Evolutionary conservation across 2,329 filamentous ascomycete species (phyloP).

Genomic region (Fusarium sp.): DNA sequence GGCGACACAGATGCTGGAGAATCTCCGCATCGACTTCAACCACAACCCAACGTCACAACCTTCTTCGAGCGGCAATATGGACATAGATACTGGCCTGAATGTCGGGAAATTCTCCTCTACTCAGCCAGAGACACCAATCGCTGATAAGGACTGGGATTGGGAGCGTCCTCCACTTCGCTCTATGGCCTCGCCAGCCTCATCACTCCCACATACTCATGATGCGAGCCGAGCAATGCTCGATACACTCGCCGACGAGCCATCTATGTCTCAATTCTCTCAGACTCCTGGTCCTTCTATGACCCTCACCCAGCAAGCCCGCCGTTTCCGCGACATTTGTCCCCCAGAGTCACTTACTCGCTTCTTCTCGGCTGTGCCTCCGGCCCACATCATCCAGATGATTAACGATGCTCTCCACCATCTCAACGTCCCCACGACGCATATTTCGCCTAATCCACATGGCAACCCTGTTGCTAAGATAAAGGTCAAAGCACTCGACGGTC

Average conservation of each 20-base stretch:
- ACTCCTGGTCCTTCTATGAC: slow-evolving; percentile 80
- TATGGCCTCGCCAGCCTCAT: slow-evolving; percentile 52
- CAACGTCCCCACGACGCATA: slow-evolving; percentile 75
- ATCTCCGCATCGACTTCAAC: slow-evolving; percentile 86
- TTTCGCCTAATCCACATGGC: slow-evolving; percentile 55
- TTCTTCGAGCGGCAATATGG: slow-evolving; percentile 66
- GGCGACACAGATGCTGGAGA: slow-evolving; percentile 95
- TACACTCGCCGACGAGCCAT: slow-evolving; percentile 83
- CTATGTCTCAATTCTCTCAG: slow-evolving; percentile 84
- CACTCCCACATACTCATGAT: slow-evolving; percentile 45
- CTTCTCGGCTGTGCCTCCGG: slow-evolving; percentile 81
- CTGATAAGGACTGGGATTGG: slow-evolving; percentile 85
- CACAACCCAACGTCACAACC: slow-evolving; percentile 65
- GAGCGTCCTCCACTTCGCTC: slow-evolving; percentile 74
- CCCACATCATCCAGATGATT: slow-evolving; percentile 80
- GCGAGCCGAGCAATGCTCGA: slow-evolving; percentile 59
- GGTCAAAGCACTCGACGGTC: slow-evolving; percentile 76
- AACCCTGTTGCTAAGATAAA: slow-evolving; percentile 71
- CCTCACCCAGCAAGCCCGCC: slow-evolving; percentile 86
- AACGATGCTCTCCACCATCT: slow-evolving; percentile 83
- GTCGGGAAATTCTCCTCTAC: slow-evolving; percentile 73
- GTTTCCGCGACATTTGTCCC: slow-evolving; percentile 91
- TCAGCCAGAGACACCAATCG: slow-evolving; percentile 81
- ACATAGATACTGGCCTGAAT: slow-evolving; percentile 65
- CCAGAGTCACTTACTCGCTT: slow-evolving; percentile 88